Evolutionary conservation across 2,329 filamentous ascomycete species (phyloP).

Genomic region (Colletotrichum lupini): DNA sequence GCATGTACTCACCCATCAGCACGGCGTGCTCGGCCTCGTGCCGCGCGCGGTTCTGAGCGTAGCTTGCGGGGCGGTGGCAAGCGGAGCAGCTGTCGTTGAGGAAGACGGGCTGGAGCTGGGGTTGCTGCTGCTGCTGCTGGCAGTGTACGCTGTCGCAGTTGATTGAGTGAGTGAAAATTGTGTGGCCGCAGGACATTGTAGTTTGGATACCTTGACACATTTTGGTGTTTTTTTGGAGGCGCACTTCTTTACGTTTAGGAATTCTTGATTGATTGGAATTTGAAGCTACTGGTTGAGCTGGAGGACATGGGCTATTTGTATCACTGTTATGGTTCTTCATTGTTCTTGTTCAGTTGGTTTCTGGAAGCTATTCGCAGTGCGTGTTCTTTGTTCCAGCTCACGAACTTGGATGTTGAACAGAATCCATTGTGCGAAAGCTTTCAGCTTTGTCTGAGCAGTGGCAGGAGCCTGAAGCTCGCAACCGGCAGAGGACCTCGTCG

Average conservation of each 20-base stretch:
- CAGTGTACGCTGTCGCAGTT: constrained; percentile 27
- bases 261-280: neutral
- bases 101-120: constrained; percentile 30
- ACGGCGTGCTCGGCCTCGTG: constrained; percentile 42
- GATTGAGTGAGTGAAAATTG: constrained; percentile 35
- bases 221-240: neutral
- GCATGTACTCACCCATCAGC: constrained; percentile 42
- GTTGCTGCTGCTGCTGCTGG: neutral
- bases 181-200: constrained; percentile 42
- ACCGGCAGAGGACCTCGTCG: neutral
- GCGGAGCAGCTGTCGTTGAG: constrained; percentile 50
- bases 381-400: neutral
- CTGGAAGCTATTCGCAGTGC: neutral
- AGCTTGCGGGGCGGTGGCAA: constrained; percentile 46
- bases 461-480: neutral
- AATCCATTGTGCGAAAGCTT: neutral
- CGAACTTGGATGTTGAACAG: neutral
- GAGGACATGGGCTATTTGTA: neutral
- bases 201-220: constrained; percentile 42
- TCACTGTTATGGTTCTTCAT: neutral
- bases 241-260: neutral
- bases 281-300: too few relatives aligned
- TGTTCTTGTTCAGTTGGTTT: neutral
- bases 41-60: constrained; percentile 39
- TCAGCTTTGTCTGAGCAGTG: neutral